Evolutionary conservation across 208 protist genomes (phyloP), one percentile per base, ranked within the genome.

Genomic region (Polymyxa betae): DNA sequence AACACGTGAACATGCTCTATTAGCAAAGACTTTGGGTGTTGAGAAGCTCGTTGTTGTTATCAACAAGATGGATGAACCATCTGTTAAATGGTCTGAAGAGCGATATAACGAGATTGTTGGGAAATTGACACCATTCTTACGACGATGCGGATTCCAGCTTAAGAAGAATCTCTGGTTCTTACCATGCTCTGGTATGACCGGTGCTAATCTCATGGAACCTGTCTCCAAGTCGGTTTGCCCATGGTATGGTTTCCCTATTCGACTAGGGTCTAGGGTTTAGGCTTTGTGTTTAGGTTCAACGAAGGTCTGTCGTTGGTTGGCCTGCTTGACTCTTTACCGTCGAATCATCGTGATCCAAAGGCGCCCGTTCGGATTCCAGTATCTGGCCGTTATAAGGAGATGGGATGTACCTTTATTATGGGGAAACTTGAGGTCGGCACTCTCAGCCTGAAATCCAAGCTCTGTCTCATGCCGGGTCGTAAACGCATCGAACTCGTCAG

Each of bases 11-110:
- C 98, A 99, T 94, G 97, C 98, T 12, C 96, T 99, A 93, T 95
- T 99, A 0, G 97, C 98, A 46, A 99, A 98, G 92, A 99, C 98
- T 43, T 96, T 98, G 90, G 98, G 98, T 77, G 96, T 99, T 60
- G 96, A 96, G 78, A 95, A 98, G 89, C 96, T 93, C 12, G n/a
- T 72, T 45, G 97, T 99, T 49, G 96, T 97, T 29, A 96, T 99
- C 90, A 99, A 99, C 96, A 99, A 99, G 95, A 99, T 99, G 98
- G 98, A 99, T 94, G 98, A 99, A 91, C 90, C 93, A 49, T 95
- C 95, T 38, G 97, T 99, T 88, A 93, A 95, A 38, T 93, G 90
- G 91, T 92, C 46, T 29, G 32, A 94, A 52, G 77, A 92, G 43
- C 93, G 95, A 91, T 99, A 98, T 94, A 95, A 98, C 93, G 96